These are phyloP conservation scores for Peronospora farinosa DNA, from an alignment of 352 stramenopile species.

Conservation along the genomic window DNA sequence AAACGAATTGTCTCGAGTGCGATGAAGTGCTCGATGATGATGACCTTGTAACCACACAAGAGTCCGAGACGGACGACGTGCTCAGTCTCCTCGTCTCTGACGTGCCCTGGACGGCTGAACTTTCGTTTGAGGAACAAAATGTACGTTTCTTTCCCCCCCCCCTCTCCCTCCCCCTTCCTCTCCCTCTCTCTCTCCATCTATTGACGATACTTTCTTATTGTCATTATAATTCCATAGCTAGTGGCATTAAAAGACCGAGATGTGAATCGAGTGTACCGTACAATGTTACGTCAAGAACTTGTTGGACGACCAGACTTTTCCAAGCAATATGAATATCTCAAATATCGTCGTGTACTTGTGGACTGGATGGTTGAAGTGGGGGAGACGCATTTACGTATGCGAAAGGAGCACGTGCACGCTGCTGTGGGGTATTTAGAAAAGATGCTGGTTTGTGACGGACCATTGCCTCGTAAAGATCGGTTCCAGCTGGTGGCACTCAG, in stretches of 20 bases:
- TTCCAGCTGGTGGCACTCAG: slow-evolving; percentile 81
- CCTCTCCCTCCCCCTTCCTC: neutral
- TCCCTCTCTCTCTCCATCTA: neutral
- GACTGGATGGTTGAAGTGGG: slow-evolving; percentile 85
- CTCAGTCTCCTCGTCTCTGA: slow-evolving; percentile 16
- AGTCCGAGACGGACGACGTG: slow-evolving; percentile 21
- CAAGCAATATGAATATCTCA: slow-evolving; percentile 74
- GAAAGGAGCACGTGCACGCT: slow-evolving; percentile 73
- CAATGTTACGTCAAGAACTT: slow-evolving; percentile 74
- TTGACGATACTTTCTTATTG: slow-evolving; percentile 5
- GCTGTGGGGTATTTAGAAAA: slow-evolving; percentile 81
- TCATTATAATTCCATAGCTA: slow-evolving; percentile 26
- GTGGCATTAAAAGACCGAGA: slow-evolving; percentile 73
- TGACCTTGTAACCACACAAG: slow-evolving; percentile 37
- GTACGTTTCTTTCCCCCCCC: slow-evolving; percentile 9
- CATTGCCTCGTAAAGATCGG: slow-evolving; percentile 58
- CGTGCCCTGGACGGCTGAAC: slow-evolving; percentile 19
- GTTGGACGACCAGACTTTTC: slow-evolving; percentile 53
- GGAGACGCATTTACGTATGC: slow-evolving; percentile 73
- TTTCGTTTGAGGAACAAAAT: slow-evolving; percentile 40
- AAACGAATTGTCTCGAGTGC: slow-evolving; percentile 61
- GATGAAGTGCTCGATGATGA: slow-evolving; percentile 79
- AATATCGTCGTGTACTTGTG: slow-evolving; percentile 74
- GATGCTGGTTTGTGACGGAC: slow-evolving; percentile 35
- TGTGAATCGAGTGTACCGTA: slow-evolving; percentile 58